A percentile compares a stretch with the other conserved stretches of the same genome.
These are phyloP conservation scores for Mentha longifolia DNA, from an alignment of 257 asterid species.

Conservation along the genomic window DNA sequence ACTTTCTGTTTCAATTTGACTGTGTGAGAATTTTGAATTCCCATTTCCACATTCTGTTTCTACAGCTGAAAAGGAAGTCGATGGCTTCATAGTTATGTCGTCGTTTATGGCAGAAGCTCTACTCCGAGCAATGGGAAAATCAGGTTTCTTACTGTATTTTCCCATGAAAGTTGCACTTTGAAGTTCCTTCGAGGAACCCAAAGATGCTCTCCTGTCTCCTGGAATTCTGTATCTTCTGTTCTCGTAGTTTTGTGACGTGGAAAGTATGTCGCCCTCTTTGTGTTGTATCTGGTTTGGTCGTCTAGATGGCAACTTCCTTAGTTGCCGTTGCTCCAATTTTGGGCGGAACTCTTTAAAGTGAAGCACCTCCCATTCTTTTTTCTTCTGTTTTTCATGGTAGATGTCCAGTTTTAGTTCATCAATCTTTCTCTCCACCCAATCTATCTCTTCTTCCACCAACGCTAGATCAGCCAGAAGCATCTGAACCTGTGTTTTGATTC, in stretches of 20 bases:
- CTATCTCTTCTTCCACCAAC: slow-evolving; percentile 72
- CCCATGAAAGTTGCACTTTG: slow-evolving; percentile 41
- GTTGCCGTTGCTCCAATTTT: slow-evolving; percentile 41
- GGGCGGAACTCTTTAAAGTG: slow-evolving; percentile 48
- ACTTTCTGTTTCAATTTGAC: slow-evolving; percentile 41
- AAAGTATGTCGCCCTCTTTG: slow-evolving; percentile 35
- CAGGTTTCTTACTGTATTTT: slow-evolving; percentile 36
- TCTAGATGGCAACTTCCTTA: slow-evolving; percentile 48
- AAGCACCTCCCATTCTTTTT: slow-evolving; percentile 48
- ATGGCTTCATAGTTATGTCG: slow-evolving; percentile 13
- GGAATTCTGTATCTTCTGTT: slow-evolving; percentile 40
- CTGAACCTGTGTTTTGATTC: slow-evolving; percentile 57
- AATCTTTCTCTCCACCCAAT: slow-evolving; percentile 67
- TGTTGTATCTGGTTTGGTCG: slow-evolving; percentile 44
- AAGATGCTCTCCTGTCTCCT: slow-evolving; percentile 65
- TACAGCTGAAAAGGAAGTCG: slow-evolving; percentile 28
- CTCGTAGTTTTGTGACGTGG: slow-evolving; percentile 54
- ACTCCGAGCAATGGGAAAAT: slow-evolving; percentile 2
- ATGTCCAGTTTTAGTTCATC: slow-evolving; percentile 55
- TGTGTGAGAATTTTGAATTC: slow-evolving; percentile 51
- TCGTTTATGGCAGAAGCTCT: slow-evolving; percentile 21
- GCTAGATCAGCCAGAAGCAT: slow-evolving; percentile 73
- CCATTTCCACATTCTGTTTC: slow-evolving; percentile 47
- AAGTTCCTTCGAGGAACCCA: slow-evolving; percentile 59
- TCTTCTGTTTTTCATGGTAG: slow-evolving; percentile 57